Evolutionary conservation across 2,329 filamentous ascomycete genomes (phyloP), one percentile per base, ranked within the genome.

Genomic region (Xylariaceae sp.): DNA sequence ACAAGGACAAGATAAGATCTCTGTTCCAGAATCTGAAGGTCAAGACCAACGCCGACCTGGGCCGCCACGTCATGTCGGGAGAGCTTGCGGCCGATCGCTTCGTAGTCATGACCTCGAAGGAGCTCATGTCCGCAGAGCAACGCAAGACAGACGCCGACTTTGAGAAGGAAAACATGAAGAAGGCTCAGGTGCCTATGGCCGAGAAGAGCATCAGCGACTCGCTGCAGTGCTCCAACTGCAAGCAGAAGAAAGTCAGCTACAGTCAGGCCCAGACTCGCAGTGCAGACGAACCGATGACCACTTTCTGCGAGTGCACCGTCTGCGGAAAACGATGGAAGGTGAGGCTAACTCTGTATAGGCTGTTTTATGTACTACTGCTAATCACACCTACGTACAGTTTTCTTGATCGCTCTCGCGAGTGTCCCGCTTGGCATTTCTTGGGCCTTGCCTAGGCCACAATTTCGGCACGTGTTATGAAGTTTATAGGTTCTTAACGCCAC

Each of bases 21-120:
- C 85, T 99, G 20, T 98, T 91, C 77, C 87, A 93, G 72, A 98
- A 98, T 71, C 85, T 99, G 66, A 98, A 97, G 81, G 91, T 91
- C 79, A 93, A 90, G 76, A 89, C 87, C 61, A 98, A 98, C 76
- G 81, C 84, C 40, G 83, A 86, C 59, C 84, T 99, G 43, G 88
- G 92, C 50, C 81, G 81, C 59, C 85, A 87, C 61, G 90, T 99
- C 63, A 81, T 96, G 69, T 78, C 79, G 3, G 91, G 89, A 57
- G 84, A 89, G 23, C 90, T 98, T 57, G 64, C 82, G 0, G 79
- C 92, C 0, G 83, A 86, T 2, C 80, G 81, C 37, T 96, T 99
- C 66, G 92, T 96, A 54, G 78, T 80, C 67, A 96, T 99, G 95
- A 84, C 86, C 7, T 87, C 90, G 67, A 90, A 96, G 52, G 93